Percentiles rank a stretch among this genome's conserved stretches.
Conservation (phyloP, 202 grass and related monocot genomes). For the Schoenoplectus tabernaemontani region DNA sequence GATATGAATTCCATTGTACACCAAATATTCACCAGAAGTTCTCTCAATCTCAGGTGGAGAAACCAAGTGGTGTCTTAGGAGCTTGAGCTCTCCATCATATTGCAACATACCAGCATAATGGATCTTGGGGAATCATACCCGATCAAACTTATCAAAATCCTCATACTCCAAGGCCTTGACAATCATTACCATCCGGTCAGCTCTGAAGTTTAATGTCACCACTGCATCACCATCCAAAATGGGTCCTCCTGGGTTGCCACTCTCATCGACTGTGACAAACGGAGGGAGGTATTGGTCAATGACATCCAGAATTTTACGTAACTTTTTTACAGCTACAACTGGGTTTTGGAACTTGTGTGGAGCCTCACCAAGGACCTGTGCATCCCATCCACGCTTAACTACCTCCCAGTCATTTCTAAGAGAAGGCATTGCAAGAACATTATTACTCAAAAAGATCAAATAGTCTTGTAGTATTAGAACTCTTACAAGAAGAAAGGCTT, state of each 20-base stretch:
- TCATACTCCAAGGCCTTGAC: slow-evolving; percentile 84
- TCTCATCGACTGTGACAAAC: slow-evolving; percentile 92
- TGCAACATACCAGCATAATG: slow-evolving; percentile 94
- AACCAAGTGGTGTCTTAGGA: slow-evolving; percentile 73
- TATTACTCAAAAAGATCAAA: background rate
- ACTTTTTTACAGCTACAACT: slow-evolving; percentile 84
- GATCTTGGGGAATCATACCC: slow-evolving; percentile 82
- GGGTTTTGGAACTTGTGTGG: slow-evolving; percentile 74
- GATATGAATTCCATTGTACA: slow-evolving; percentile 78
- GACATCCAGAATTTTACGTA: slow-evolving; percentile 54
- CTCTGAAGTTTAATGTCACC: slow-evolving; percentile 90
- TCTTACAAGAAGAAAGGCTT: background rate
- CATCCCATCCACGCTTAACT: slow-evolving; percentile 97
- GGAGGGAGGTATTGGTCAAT: slow-evolving; percentile 89
- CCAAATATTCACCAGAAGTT: slow-evolving; percentile 99
- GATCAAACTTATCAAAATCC: slow-evolving; percentile 92
- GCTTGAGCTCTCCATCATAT: slow-evolving; percentile 88
- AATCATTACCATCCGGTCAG: slow-evolving; percentile 95
- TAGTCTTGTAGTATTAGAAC: background rate
- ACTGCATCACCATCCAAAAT: slow-evolving; percentile 95
- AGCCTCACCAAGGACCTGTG: slow-evolving; percentile 93
- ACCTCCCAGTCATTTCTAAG: slow-evolving; percentile 94
- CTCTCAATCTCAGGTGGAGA: slow-evolving; percentile 86
- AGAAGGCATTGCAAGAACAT: slow-evolving; percentile 9
- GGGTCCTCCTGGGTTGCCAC: slow-evolving; percentile 71